Evolutionary conservation across 805 yeast species (phyloP).

Genomic region (Ogataea saltuana): DNA sequence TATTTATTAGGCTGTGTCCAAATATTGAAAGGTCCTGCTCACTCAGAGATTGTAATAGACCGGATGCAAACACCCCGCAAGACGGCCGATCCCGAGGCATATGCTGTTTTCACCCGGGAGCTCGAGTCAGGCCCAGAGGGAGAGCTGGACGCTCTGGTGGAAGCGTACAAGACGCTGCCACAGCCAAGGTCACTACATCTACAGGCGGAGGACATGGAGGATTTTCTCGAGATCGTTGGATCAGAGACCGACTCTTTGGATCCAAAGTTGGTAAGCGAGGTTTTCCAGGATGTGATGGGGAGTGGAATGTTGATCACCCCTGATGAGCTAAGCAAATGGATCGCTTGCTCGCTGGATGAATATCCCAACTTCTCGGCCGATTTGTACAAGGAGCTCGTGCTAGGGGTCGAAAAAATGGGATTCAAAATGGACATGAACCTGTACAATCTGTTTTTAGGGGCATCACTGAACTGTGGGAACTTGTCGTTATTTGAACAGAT

Average conservation of each 20-base stretch:
- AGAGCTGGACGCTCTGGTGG: slow-evolving; percentile 9
- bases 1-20: slow-evolving; percentile 23
- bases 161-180: slow-evolving; percentile 22
- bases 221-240: slow-evolving; percentile 19
- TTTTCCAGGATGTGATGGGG: slow-evolving; percentile 24
- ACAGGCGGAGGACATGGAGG: slow-evolving; percentile 23
- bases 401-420: slow-evolving; percentile 16
- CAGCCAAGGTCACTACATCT: slow-evolving; percentile 23
- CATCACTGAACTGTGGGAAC: slow-evolving; percentile 19
- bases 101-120: slow-evolving; percentile 13
- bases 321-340: slow-evolving; percentile 21
- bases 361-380: slow-evolving; percentile 13
- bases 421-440: slow-evolving; percentile 16
- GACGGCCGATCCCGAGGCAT: slow-evolving; percentile 13
- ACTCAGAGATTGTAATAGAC: slow-evolving; percentile 14
- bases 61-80: slow-evolving; percentile 16
- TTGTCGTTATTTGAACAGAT: slow-evolving; percentile 19
- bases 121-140: slow-evolving; percentile 8
- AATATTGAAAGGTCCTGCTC: slow-evolving; percentile 17
- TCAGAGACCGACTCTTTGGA: slow-evolving; percentile 15
- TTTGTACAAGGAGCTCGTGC: slow-evolving; percentile 13
- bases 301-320: slow-evolving; percentile 23
- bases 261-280: slow-evolving; percentile 10
- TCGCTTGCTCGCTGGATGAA: slow-evolving; percentile 13
- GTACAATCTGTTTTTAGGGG: slow-evolving; percentile 21